Evolutionary conservation across 148 eudicot species (phyloP), one percentile per base, ranked within the genome.

Genomic region (Amaranthus palmeri): DNA sequence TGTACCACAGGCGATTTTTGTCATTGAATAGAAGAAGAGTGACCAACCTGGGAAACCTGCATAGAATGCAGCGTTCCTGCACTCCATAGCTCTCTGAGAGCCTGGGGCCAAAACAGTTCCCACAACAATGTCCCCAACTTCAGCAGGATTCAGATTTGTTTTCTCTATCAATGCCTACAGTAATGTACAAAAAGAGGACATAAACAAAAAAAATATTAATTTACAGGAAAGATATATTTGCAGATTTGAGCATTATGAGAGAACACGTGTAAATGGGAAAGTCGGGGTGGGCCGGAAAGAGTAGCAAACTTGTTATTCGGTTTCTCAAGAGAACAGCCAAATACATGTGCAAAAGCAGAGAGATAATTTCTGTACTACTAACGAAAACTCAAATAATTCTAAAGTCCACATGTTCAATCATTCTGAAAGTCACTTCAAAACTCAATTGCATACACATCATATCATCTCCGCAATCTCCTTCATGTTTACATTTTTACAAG

Each of bases 51-150:
- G 99, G 76, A 88, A 89, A 60, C 99, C 99, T 71, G 99, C 99
- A 83, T 88, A 95, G 75, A 95, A 92, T 17, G 97, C 90, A 63
- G 99, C 99, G 93, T 86, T 90, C 79, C 93, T 88, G 76, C 97
- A 95, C 83, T 95, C 99, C 65, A 86, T 92, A 49, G 97, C 97
- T 78, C 97, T 81, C 72, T 86, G 93, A 73, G 99, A 86, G 48
- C 99, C 97, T 3, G 90, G 96, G 58, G 97, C 97, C 75, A 95
- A 73, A 15, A 95, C 99, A 52, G 89, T 80, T 68, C 99, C 99
- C 74, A 95, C 99, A 64, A 95, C 93, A 74, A 95, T 92, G 71
- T 95, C 99, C 71, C 96, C 97, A 68, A 95, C 96, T 85, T 95
- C 99, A 81, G 85, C 84, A 36, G 99, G 97, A 72, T 92, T 88